Conservation (phyloP, 805 yeast species). For the Cephaloascus albidus region DNA sequence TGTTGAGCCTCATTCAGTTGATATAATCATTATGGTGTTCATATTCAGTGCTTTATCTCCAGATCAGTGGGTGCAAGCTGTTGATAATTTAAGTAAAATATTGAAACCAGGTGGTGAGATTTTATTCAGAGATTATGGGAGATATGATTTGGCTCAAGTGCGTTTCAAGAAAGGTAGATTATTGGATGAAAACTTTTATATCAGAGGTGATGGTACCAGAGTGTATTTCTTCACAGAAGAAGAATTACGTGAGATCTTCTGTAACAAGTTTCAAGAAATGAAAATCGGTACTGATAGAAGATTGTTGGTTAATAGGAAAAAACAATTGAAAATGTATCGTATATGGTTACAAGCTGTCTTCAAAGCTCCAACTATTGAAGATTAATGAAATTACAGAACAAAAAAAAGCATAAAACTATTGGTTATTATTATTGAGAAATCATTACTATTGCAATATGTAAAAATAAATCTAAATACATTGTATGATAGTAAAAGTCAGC, state of each 20-base stretch:
- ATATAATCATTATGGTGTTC: conserved; percentile 89
- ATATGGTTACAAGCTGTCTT: conserved; percentile 96
- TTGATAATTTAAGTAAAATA: conserved; percentile 56
- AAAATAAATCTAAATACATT: conserved; percentile 53
- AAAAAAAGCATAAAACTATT: not conserved
- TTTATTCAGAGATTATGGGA: conserved; percentile 87
- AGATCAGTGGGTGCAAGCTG: conserved; percentile 79
- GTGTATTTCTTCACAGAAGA: conserved; percentile 97
- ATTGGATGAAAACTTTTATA: conserved; percentile 87
- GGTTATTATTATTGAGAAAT: not conserved
- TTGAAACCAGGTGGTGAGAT: conserved; percentile 92
- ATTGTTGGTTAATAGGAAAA: conserved; percentile 82
- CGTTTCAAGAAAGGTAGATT: conserved; percentile 83
- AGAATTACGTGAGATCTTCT: conserved; percentile 70
- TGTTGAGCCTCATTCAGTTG: conserved; percentile 72
- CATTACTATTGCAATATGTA: conserved; percentile 40
- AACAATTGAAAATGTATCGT: conserved; percentile 90
- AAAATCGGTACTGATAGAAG: conserved; percentile 87
- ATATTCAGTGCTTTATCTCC: conserved; percentile 92
- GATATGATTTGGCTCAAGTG: conserved; percentile 93
- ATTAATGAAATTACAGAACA: not conserved
- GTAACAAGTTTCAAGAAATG: conserved; percentile 53
- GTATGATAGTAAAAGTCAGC: conserved; percentile 34
- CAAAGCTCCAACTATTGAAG: conserved; percentile 21
- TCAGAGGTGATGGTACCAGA: conserved; percentile 96